Percentiles rank a stretch among this genome's conserved stretches.
Conservation (phyloP, 1,284 basidiomycete species). For the Hemileia vastatrix region DNA sequence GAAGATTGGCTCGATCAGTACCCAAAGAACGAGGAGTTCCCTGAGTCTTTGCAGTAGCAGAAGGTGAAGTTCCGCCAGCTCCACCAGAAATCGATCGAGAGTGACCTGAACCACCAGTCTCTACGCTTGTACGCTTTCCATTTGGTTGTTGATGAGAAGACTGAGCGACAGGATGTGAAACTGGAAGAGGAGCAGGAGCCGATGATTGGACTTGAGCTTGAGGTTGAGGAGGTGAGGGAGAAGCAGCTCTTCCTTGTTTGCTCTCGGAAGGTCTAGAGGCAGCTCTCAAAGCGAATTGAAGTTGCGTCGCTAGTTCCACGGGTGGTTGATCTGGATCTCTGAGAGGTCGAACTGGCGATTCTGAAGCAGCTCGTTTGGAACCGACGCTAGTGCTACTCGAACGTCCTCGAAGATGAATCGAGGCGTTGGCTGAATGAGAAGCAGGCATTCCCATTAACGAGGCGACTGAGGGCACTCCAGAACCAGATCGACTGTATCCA, state of each 20-base stretch:
- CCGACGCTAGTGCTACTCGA: neutral
- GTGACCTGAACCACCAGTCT: neutral
- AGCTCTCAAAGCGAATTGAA: neutral
- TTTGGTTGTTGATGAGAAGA: neutral
- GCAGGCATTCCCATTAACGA: slow-evolving; percentile 30
- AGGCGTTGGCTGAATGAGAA: slow-evolving; percentile 1
- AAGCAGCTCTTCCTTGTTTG: neutral
- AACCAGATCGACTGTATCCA: slow-evolving; percentile 16
- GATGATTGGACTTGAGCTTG: too few relatives aligned
- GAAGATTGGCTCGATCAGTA: neutral
- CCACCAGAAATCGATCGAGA: slow-evolving; percentile 5
- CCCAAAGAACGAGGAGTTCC: slow-evolving; percentile 31
- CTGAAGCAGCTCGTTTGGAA: slow-evolving; percentile 3
- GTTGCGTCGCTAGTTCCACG: neutral
- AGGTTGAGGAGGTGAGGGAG: neutral
- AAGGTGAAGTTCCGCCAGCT: slow-evolving; percentile 33
- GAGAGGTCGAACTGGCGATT: slow-evolving; percentile 8
- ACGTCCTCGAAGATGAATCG: neutral
- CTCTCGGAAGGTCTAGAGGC: neutral
- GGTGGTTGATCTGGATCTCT: slow-evolving; percentile 27
- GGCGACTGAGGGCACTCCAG: slow-evolving; percentile 27
- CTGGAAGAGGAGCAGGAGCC: neutral
- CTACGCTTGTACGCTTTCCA: neutral
- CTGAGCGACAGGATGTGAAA: neutral
- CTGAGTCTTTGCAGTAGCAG: slow-evolving; percentile 33